These are phyloP conservation scores for Lentinula novae-zelandiae DNA, from an alignment of 1,284 basidiomycete genomes.

Conservation along the genomic window DNA sequence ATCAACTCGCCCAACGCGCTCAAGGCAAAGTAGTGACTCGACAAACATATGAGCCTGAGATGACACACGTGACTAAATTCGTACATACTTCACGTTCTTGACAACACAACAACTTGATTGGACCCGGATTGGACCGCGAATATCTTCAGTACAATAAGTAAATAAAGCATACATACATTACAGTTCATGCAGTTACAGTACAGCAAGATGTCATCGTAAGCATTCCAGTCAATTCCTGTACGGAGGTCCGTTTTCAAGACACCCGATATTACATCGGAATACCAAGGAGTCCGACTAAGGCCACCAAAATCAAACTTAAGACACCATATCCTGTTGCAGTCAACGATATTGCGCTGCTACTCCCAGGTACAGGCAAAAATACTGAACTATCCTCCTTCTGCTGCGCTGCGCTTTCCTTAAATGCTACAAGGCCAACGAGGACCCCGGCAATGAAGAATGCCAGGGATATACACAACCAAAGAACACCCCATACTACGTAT, in stretches of 20 bases:
- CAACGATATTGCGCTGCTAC: neutral
- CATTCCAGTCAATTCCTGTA: neutral
- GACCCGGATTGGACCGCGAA: no score
- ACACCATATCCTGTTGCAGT: neutral
- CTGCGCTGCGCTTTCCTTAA: constrained; percentile 60
- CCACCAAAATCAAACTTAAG: neutral
- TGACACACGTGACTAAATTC: neutral
- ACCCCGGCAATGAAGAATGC: constrained; percentile 82
- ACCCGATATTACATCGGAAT: neutral
- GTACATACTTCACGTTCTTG: no score
- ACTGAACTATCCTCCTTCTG: constrained; percentile 48
- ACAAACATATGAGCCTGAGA: neutral
- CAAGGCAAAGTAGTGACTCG: neutral
- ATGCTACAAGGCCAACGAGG: constrained; percentile 80
- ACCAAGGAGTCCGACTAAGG: neutral
- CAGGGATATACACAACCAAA: constrained; percentile 86
- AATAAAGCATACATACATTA: constrained; percentile 3
- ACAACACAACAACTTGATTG: no score
- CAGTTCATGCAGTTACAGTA: neutral
- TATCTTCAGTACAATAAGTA: neutral
- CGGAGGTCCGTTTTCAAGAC: neutral
- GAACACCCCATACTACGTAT: constrained; percentile 75
- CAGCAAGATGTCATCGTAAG: neutral
- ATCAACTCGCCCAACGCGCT: neutral
- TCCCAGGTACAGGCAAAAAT: constrained; percentile 64